Percentiles rank a stretch among this genome's conserved stretches.
Evolutionary conservation across 2,329 filamentous ascomycete genomes (phyloP).

Genomic region (Cercospora brassicicola): DNA sequence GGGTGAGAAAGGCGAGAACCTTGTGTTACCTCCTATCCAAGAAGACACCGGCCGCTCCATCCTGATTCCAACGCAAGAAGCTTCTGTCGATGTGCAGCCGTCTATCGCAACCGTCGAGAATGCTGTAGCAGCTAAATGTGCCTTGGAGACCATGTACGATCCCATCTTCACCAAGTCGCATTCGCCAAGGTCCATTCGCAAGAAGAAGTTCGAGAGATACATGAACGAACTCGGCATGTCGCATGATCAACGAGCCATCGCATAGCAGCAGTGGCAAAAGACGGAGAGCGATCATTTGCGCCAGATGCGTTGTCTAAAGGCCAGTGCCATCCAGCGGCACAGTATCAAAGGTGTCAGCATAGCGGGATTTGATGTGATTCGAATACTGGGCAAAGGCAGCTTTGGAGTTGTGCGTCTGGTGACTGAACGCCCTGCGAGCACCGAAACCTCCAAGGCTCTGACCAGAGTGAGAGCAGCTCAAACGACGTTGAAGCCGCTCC

Average conservation of each 20-base stretch:
- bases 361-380: slow-evolving; percentile 75
- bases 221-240: slow-evolving; percentile 60
- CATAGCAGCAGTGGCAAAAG: slow-evolving; percentile 60
- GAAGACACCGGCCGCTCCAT: slow-evolving; percentile 34
- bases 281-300: slow-evolving; percentile 75
- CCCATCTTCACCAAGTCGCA: slow-evolving; percentile 57
- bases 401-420: slow-evolving; percentile 91
- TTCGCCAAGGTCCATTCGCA: slow-evolving; percentile 62
- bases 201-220: slow-evolving; percentile 62
- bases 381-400: slow-evolving; percentile 85
- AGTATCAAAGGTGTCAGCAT: slow-evolving; percentile 54
- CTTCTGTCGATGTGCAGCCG: slow-evolving; percentile 33
- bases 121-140: slow-evolving; percentile 78
- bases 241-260: slow-evolving; percentile 56
- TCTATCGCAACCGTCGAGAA: slow-evolving; percentile 68
- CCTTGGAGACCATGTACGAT: slow-evolving; percentile 81
- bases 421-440: slow-evolving; percentile 52
- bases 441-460: neutral
- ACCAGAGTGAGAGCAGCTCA: neutral
- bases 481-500: neutral
- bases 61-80: slow-evolving; percentile 38
- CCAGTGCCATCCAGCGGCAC: slow-evolving; percentile 54
- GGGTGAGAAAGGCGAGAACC: slow-evolving; percentile 29
- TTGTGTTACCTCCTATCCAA: slow-evolving; percentile 36
- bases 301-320: slow-evolving; percentile 68